Conservation (phyloP, 2,329 filamentous ascomycete species). For the Aspergillus sp. region DNA sequence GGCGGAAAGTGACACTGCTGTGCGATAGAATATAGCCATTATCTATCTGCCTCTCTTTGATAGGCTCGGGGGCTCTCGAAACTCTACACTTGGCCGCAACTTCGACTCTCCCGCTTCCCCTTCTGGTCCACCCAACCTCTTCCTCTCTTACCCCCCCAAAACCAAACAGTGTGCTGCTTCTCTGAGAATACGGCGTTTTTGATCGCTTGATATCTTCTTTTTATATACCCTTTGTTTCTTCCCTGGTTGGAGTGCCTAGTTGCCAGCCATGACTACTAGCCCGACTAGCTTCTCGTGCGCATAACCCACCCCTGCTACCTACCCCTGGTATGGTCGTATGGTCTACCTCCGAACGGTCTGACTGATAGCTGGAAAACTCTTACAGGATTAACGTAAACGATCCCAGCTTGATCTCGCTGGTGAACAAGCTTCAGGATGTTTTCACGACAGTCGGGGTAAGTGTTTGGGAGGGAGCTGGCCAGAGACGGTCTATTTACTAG, state of each 20-base stretch:
- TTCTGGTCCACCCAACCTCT: not conserved
- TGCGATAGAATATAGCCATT: too few relatives aligned
- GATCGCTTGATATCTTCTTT: not conserved
- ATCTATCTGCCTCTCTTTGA: not conserved
- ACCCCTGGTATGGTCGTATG: constrained; percentile 10
- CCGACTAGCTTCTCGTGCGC: constrained; percentile 40
- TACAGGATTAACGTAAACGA: constrained; percentile 64
- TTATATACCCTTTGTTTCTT: constrained; percentile 1
- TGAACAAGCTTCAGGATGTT: constrained; percentile 99
- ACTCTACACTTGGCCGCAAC: constrained; percentile 2
- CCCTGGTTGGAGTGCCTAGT: constrained; percentile 4
- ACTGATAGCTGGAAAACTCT: constrained; percentile 13
- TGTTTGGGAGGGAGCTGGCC: constrained; percentile 13
- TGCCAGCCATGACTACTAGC: constrained; percentile 36
- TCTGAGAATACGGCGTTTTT: not conserved
- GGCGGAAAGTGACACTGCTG: too few relatives aligned
- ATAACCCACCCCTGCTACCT: constrained; percentile 10
- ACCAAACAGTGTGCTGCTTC: not conserved
- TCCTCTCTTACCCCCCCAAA: not conserved
- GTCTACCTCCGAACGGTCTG: constrained; percentile 9
- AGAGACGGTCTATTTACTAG: not conserved
- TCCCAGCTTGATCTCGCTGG: constrained; percentile 65
- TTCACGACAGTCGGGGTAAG: constrained; percentile 88
- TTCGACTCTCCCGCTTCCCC: not conserved
- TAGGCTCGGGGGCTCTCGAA: not conserved